Percentiles rank a stretch among this genome's conserved stretches.
Conservation (phyloP, 2,329 filamentous ascomycete genomes). For the Hymenoscyphus linearis region DNA sequence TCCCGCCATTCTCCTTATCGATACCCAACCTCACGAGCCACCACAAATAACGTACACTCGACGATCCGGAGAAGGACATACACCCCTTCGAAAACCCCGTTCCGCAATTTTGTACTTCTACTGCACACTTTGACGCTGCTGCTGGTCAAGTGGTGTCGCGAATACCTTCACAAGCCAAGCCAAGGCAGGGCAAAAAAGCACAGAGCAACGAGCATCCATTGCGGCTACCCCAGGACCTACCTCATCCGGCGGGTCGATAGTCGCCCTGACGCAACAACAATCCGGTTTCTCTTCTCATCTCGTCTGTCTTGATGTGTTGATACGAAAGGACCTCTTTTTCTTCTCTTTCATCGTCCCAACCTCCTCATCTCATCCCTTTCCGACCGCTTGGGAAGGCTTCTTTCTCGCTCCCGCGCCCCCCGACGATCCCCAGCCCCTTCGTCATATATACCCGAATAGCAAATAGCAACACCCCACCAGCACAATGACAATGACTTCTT, state of each 20-base stretch:
- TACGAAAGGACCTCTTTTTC: slow-evolving; percentile 10
- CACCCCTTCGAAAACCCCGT: not conserved
- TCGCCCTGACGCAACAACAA: slow-evolving; percentile 6
- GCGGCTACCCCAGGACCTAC: slow-evolving; percentile 17
- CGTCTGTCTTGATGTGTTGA: slow-evolving; percentile 25
- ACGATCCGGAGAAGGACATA: slow-evolving; percentile 5
- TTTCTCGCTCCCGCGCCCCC: slow-evolving; percentile 11
- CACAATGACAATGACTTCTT: slow-evolving; percentile 46
- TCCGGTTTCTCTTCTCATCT: slow-evolving; percentile 7
- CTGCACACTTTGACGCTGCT: slow-evolving; percentile 7
- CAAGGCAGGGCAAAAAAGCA: not conserved
- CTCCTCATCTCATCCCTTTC: slow-evolving; percentile 12
- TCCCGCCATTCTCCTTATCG: not conserved
- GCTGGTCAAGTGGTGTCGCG: slow-evolving; percentile 18
- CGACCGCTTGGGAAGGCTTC: slow-evolving; percentile 13
- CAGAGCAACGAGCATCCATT: slow-evolving; percentile 10
- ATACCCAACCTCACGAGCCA: slow-evolving; percentile 3
- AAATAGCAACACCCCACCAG: slow-evolving; percentile 4
- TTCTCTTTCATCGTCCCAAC: slow-evolving; percentile 14
- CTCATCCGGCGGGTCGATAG: slow-evolving; percentile 9
- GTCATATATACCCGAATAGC: slow-evolving; percentile 15
- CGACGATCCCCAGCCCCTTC: slow-evolving; percentile 22
- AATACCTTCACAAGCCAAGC: not conserved
- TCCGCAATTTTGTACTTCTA: not conserved
- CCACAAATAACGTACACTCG: slow-evolving; percentile 12